Base-by-base conservation (phyloP, 75 land plant species). In the Isoetes taiwanensis region DNA sequence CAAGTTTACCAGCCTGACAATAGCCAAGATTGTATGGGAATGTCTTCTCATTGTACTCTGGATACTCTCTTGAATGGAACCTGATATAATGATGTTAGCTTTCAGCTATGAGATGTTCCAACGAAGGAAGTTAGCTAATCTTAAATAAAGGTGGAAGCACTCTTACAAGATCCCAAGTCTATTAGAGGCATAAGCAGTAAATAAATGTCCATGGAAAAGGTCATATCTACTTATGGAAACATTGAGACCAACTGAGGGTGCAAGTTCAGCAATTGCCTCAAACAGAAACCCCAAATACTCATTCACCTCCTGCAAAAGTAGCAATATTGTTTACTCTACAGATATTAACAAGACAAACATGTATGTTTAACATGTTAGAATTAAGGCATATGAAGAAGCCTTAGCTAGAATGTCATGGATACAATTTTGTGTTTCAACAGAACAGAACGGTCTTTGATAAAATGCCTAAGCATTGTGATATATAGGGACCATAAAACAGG, bases 141-240 rank as follows among this genome's bases (percentile, higher is more conserved):
- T 12, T 34, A 16, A 2, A 28, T 2, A 40, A 38, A 56, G 28
- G 17, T 28, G n/a, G 3, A n/a, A 35, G 10, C 40, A 29, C 14
- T 67, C 94, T 90, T 65, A 90, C 96, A 93, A 60, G 50, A 93
- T 84, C 37, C 98, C 96, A 43, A 93, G 81, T 34, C 98, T 75
- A 59, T 79, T 68, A 29, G 79, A 67, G 2, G 68, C 75, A 14
- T 59, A 28, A 32, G 96, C 80, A 48, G 86, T 56, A 65, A 93
- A 93, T 46, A 93, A 35, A 64, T 93, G 98, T 21, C 98, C 96
- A 65, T 93, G 98, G 56, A 93, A 93, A 3, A 93, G 64, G 58
- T 93, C 98, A 67, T 74, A 93, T 14, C 96, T 89, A 66, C 59
- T 81, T 32, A 88, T 56, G 26, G 90, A 72, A 11, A 84, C 76